These are phyloP conservation scores for Tricholoma hemisulphureum DNA, from an alignment of 768 basidiomycete genomes.

Conservation along the genomic window DNA sequence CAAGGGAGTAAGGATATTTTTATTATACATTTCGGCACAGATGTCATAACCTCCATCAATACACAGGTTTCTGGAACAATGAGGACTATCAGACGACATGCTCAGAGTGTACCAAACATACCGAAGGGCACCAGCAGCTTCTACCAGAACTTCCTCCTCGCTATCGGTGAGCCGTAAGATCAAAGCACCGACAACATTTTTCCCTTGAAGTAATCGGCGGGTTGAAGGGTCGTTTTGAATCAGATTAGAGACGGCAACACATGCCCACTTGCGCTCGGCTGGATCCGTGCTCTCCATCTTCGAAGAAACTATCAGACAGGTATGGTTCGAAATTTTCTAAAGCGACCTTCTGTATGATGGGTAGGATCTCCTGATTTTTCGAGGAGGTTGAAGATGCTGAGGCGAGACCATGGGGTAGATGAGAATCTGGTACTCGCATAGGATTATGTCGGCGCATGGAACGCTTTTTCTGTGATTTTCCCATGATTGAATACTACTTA, in stretches of 20 bases:
- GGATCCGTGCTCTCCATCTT: slow-evolving; percentile 78
- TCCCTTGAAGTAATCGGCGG: slow-evolving; percentile 82
- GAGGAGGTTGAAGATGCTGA: slow-evolving; percentile 70
- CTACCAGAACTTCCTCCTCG: slow-evolving; percentile 88
- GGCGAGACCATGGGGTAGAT: slow-evolving; percentile 79
- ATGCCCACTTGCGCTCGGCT: slow-evolving; percentile 90
- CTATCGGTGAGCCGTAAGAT: slow-evolving; percentile 86
- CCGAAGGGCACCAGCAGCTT: slow-evolving; percentile 88
- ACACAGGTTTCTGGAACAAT: slow-evolving; percentile 71
- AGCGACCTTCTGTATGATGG: slow-evolving; percentile 84
- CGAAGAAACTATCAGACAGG: background rate
- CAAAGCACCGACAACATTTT: slow-evolving; percentile 83
- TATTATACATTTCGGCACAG: slow-evolving; percentile 97
- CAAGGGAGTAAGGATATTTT: slow-evolving; percentile 80
- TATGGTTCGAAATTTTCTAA: background rate
- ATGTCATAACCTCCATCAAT: slow-evolving; percentile 96
- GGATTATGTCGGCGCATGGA: slow-evolving; percentile 88
- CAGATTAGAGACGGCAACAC: slow-evolving; percentile 92
- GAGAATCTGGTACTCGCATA: slow-evolving; percentile 89
- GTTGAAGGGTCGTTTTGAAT: slow-evolving; percentile 96
- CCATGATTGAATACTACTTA: slow-evolving; percentile 52
- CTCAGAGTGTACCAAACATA: slow-evolving; percentile 32
- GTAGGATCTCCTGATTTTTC: slow-evolving; percentile 77
- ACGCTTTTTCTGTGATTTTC: slow-evolving; percentile 89
- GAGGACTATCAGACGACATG: background rate